Evolutionary conservation across 768 basidiomycete genomes (phyloP).

Genomic region (Russula compacta): DNA sequence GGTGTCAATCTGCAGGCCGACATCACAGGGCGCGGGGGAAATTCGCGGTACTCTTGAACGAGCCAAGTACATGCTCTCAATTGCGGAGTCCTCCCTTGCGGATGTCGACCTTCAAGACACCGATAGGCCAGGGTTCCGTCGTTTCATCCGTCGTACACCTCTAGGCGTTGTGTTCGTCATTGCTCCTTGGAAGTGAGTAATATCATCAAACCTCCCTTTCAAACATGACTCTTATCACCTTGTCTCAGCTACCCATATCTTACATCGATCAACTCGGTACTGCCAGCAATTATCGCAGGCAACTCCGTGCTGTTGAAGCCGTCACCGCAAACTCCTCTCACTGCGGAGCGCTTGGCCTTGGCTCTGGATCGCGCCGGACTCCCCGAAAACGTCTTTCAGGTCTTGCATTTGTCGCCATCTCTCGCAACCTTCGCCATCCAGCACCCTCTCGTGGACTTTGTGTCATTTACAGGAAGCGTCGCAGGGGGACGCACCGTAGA

Average conservation of each 20-base stretch:
- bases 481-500: constrained; percentile 66
- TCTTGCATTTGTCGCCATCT: constrained; percentile 60
- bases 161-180: constrained; percentile 84
- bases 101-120: constrained; percentile 69
- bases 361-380: constrained; percentile 72
- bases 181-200: constrained; percentile 82
- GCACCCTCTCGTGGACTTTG: constrained; percentile 64
- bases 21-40: constrained; percentile 71
- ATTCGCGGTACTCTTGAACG: constrained; percentile 74
- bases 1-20: constrained; percentile 43
- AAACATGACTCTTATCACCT: neutral
- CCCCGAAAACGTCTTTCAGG: constrained; percentile 63
- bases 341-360: constrained; percentile 68
- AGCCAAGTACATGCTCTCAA: constrained; percentile 75
- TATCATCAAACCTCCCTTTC: neutral
- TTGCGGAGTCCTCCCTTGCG: constrained; percentile 64
- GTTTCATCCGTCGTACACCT: constrained; percentile 77
- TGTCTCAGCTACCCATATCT: constrained; percentile 74
- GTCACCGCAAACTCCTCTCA: constrained; percentile 90
- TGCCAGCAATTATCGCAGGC: constrained; percentile 86
- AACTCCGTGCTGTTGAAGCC: constrained; percentile 92
- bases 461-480: constrained; percentile 90
- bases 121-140: constrained; percentile 73
- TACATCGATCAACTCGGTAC: constrained; percentile 80
- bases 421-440: constrained; percentile 53